Evolutionary conservation across 2,329 filamentous ascomycete genomes (phyloP).

Genomic region (Hansfordia pulvinata): DNA sequence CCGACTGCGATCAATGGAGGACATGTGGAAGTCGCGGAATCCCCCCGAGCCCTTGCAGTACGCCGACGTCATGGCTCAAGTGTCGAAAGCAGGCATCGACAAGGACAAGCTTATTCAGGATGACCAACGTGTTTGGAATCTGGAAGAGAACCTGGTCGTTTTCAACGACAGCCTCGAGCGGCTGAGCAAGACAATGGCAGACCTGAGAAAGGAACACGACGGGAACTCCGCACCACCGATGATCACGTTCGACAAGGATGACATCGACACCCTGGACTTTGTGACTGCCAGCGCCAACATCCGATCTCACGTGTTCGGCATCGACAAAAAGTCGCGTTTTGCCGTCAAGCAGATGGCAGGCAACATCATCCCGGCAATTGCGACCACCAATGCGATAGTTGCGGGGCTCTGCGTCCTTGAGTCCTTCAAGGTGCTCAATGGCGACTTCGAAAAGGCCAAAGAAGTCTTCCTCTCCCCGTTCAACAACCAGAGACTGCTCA

Average conservation of each 20-base stretch:
- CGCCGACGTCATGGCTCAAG: conserved; percentile 40
- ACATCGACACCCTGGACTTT: conserved; percentile 88
- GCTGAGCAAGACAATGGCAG: conserved; percentile 59
- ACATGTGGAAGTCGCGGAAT: conserved; percentile 85
- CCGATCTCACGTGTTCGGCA: conserved; percentile 76
- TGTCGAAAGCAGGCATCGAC: conserved; percentile 29
- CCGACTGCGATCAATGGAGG: conserved; percentile 72
- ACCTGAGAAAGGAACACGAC: conserved; percentile 37
- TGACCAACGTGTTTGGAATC: conserved; percentile 68
- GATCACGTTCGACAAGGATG: conserved; percentile 92
- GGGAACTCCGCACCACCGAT: conserved; percentile 40
- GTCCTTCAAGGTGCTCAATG: conserved; percentile 76
- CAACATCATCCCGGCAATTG: conserved; percentile 97
- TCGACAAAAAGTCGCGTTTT: conserved; percentile 80
- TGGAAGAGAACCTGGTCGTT: conserved; percentile 71
- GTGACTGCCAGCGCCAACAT: conserved; percentile 85
- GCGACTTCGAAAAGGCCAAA: conserved; percentile 56
- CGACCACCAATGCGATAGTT: conserved; percentile 94
- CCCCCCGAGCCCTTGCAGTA: conserved; percentile 64
- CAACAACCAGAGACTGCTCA: conserved; percentile 41
- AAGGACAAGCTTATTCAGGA: conserved; percentile 44
- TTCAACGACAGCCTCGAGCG: conserved; percentile 75
- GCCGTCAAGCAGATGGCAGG: conserved; percentile 99
- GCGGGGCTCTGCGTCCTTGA: conserved; percentile 86
- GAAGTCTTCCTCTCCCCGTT: conserved; percentile 76